phyloP scores from a whole-genome alignment of 768 basidiomycete genomes.

The Boletus huronensis region DNA sequence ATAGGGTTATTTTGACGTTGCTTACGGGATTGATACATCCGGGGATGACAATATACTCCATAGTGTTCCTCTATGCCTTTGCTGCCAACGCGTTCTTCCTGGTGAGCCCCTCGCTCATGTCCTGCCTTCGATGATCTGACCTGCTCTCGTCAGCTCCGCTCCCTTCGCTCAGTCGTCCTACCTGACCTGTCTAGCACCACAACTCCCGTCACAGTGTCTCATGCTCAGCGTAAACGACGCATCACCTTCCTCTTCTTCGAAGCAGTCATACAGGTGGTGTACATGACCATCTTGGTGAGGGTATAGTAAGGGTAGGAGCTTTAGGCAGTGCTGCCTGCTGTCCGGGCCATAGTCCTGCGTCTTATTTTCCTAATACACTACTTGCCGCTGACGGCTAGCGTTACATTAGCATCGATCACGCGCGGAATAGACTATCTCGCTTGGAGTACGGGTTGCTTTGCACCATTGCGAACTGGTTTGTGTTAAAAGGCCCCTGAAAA shows the following conservation, averaged over 20 bases:
- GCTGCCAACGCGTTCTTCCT: slow-evolving; percentile 92
- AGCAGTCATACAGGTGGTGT: slow-evolving; percentile 76
- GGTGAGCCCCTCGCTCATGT: slow-evolving; percentile 42
- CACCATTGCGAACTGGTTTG: not conserved
- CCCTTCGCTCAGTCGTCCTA: slow-evolving; percentile 85
- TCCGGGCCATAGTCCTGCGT: not conserved
- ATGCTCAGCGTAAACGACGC: slow-evolving; percentile 75
- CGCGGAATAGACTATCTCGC: not conserved
- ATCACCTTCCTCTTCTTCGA: slow-evolving; percentile 89
- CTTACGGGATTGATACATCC: slow-evolving; percentile 64
- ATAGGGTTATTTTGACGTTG: slow-evolving; percentile 84
- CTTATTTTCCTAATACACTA: slow-evolving; percentile 4
- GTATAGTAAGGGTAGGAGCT: slow-evolving; percentile 31
- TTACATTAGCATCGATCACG: not conserved
- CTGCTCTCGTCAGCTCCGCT: slow-evolving; percentile 70
- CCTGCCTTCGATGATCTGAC: not conserved
- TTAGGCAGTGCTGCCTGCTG: too few relatives aligned
- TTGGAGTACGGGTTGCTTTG: not conserved
- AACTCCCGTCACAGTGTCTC: slow-evolving; percentile 58
- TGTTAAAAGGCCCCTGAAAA: not conserved
- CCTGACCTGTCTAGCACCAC: slow-evolving; percentile 60
- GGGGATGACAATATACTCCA: slow-evolving; percentile 57
- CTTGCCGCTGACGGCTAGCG: not conserved
- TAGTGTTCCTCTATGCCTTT: slow-evolving; percentile 82
- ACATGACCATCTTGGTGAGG: slow-evolving; percentile 81